Conservation (phyloP, 768 basidiomycete species). For the Auricularia sp. region DNA sequence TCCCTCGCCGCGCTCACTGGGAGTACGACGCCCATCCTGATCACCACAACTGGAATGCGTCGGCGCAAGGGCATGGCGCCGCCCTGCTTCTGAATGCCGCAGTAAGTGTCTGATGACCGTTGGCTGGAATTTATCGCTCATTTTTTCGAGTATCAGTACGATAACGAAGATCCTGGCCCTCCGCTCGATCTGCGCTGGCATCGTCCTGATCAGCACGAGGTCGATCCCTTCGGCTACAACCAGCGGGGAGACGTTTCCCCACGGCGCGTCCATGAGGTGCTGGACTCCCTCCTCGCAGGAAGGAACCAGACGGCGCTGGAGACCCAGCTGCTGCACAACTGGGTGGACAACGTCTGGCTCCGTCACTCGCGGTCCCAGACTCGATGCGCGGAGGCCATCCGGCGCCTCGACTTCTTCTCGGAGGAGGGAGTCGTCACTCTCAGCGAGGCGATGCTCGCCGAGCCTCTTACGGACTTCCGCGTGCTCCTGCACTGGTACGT, state of each 20-base stretch:
- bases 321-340: background rate
- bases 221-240: background rate
- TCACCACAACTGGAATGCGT: no score
- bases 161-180: background rate
- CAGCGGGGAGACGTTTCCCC: background rate
- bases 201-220: background rate
- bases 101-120: no score
- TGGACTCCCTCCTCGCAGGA: background rate
- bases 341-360: background rate
- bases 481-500: background rate
- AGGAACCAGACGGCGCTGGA: background rate
- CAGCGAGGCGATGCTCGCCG: background rate
- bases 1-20: no score
- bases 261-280: background rate
- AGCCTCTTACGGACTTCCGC: background rate
- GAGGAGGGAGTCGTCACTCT: background rate
- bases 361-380: background rate
- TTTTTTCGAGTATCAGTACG: no score
- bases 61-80: no score
- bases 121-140: no score
- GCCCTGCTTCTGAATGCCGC: no score
- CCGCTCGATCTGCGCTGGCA: background rate
- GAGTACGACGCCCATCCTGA: no score
- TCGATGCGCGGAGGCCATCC: background rate
- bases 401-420: background rate